phyloP scores from a whole-genome alignment of 257 asterid species.

The Solanum pinnatisectum region DNA sequence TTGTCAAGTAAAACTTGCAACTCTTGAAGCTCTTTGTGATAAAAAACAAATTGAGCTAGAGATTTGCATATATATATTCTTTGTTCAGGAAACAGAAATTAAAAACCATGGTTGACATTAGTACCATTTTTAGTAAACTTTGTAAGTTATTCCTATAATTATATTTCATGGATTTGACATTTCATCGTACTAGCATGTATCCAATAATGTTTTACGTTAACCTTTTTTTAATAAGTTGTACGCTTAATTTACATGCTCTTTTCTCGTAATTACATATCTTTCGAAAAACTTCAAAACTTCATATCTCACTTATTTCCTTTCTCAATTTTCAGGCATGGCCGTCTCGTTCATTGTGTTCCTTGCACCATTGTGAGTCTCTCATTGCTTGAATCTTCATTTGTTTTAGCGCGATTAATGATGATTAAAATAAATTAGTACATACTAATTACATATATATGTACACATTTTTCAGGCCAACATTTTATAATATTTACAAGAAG shows the following conservation, averaged over 20 bases:
- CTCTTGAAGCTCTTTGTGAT: not conserved
- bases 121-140: not conserved
- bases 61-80: not conserved
- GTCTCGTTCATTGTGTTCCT: conserved; percentile 39
- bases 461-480: conserved; percentile 22
- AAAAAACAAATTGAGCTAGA: not conserved
- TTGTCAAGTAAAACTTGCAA: not conserved
- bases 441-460: not conserved
- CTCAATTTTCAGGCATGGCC: not conserved
- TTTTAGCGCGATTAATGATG: not conserved
- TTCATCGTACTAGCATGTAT: not conserved
- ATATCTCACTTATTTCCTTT: not conserved
- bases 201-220: not conserved
- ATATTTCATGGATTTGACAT: not conserved
- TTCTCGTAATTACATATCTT: not conserved
- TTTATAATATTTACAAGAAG: conserved; percentile 33
- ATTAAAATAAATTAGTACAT: not conserved
- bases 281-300: not conserved
- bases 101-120: not conserved
- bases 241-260: not conserved
- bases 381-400: not conserved
- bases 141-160: conserved; percentile 16
- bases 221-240: not conserved
- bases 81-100: not conserved
- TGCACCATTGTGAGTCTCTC: conserved; percentile 36